phyloP scores from a whole-genome alignment of 257 asterid genomes.

The Nicotiana tomentosiformis region DNA sequence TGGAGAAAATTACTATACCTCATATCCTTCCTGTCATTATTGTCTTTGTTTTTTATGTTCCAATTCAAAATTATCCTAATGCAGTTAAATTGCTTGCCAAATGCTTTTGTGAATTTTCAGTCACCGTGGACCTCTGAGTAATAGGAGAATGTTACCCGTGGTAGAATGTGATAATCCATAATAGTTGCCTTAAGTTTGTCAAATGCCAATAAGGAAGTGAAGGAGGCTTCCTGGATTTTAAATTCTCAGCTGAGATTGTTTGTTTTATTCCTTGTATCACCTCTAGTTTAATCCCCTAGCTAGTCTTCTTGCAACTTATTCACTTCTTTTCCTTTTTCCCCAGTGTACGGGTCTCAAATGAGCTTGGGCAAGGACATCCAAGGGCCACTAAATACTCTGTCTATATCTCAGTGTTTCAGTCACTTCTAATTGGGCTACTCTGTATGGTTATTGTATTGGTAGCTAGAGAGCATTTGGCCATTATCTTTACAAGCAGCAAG shows the following conservation, averaged over 20 bases:
- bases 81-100: not conserved
- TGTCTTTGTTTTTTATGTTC: not conserved
- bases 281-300: not conserved
- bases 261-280: not conserved
- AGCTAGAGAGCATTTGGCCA: constrained; percentile 40
- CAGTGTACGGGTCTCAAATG: constrained; percentile 81
- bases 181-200: not conserved
- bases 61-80: not conserved
- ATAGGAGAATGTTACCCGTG: not conserved
- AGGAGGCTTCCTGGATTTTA: not conserved
- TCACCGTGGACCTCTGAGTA: not conserved
- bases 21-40: not conserved
- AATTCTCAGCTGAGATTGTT: not conserved
- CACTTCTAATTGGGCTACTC: constrained; percentile 53
- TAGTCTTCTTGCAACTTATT: not conserved
- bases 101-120: not conserved
- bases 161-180: not conserved
- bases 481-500: constrained; percentile 54
- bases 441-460: constrained; percentile 55
- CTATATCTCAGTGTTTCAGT: constrained; percentile 44
- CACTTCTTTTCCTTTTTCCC: not conserved
- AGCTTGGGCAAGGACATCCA: constrained; percentile 67
- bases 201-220: not conserved
- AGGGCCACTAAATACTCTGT: constrained; percentile 64
- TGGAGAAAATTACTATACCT: not conserved